Evolutionary conservation across 768 basidiomycete species (phyloP), one percentile per base, ranked within the genome.

Genomic region (Pleurotus citrinopileatus): DNA sequence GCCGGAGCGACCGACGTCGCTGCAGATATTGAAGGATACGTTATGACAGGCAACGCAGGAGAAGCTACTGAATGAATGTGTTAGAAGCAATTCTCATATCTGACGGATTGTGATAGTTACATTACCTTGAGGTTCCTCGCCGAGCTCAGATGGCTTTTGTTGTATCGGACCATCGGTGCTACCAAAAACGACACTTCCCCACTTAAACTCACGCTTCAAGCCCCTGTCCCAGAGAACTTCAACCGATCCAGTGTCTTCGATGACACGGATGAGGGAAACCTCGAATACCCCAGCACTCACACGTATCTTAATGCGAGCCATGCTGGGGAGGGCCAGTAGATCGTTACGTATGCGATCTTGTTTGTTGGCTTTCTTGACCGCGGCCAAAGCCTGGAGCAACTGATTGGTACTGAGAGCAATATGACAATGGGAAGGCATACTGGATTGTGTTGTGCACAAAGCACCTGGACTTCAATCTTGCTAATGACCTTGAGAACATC

Each of bases 361-460:
- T 63, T 90, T 91, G 42, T 77, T 80, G 3, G 84, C 84, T 61
- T 83, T 86, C 67, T 90, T 90, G 27, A 80, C 81, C 38, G 89
- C 88, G 23, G 87, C 80, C 52, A 89, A 73, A 42, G 79, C 84
- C 93, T 95, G 59, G 7, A 56, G 34, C 27, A 19, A 8, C 32
- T 59, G 7, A 56, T 47, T 36, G 48, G 54, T 10, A 42, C 9
- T 20, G 19, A 38, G 1, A 48, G 17, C 17, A 54, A 53, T 20
- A 19, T n/a, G 29, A 46, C 32, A 44, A 50, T 15, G 25, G 43
- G 37, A 44, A 36, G 50, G 48, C 37, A 58, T 65, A 95, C 94
- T 7, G 94, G 94, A 61, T 97, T 98, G 64, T 98, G 95, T 60
- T 89, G 87, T 1, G 86, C 72, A 65, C 95, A 98, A 3, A 95